A percentile compares a stretch with the other conserved stretches of the same genome.
Conservation (phyloP, 495 filamentous ascomycete genomes). For the Penicillium goetzii region DNA sequence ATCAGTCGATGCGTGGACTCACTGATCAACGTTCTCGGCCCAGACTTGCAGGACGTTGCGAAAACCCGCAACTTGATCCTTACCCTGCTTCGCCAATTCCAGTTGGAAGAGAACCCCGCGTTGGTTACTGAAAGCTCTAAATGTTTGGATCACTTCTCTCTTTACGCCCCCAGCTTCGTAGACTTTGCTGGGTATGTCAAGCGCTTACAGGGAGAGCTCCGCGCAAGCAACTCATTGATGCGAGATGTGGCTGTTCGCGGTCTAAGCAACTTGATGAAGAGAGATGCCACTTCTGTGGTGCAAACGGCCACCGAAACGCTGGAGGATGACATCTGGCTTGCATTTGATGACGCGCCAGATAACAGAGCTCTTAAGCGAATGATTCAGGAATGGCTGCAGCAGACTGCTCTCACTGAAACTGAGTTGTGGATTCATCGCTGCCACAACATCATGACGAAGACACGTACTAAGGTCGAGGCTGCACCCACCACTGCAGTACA, state of each 20-base stretch:
- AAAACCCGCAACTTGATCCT: slow-evolving; percentile 91
- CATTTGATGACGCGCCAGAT: slow-evolving; percentile 73
- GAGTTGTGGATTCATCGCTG: slow-evolving; percentile 83
- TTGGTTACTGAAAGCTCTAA: slow-evolving; percentile 75
- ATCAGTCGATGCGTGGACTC: slow-evolving; percentile 91
- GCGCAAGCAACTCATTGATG: slow-evolving; percentile 65
- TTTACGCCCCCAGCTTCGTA: slow-evolving; percentile 88
- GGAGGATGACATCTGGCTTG: slow-evolving; percentile 90
- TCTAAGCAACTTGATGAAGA: slow-evolving; percentile 92
- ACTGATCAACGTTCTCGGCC: slow-evolving; percentile 92
- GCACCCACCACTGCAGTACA: slow-evolving; percentile 52
- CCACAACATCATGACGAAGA: slow-evolving; percentile 87
- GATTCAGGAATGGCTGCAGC: slow-evolving; percentile 86
- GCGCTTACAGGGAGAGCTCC: slow-evolving; percentile 74
- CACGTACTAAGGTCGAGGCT: slow-evolving; percentile 61
- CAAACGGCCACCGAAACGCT: slow-evolving; percentile 71
- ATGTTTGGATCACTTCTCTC: slow-evolving; percentile 87
- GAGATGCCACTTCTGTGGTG: slow-evolving; percentile 80
- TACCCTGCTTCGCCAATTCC: slow-evolving; percentile 81
- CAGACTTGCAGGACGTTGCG: slow-evolving; percentile 90
- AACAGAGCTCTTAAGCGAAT: slow-evolving; percentile 80
- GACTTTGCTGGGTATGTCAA: slow-evolving; percentile 82
- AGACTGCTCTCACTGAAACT: slow-evolving; percentile 78
- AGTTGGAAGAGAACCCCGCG: slow-evolving; percentile 73
- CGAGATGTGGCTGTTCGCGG: slow-evolving; percentile 84